These are phyloP conservation scores for Plantago major DNA, from an alignment of 257 asterid genomes.

Conservation along the genomic window DNA sequence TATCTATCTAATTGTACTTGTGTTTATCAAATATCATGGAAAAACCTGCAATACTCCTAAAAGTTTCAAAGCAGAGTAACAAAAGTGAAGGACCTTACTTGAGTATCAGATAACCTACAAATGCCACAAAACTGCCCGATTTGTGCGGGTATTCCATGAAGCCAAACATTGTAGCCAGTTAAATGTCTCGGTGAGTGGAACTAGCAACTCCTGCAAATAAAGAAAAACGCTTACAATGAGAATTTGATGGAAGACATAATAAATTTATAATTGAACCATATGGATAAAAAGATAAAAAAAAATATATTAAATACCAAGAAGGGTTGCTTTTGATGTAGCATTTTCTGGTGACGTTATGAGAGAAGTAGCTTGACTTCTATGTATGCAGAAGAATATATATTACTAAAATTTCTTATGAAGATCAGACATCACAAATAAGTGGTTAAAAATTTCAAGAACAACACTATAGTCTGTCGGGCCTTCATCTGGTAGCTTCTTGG, in stretches of 20 bases:
- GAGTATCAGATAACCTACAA: constrained; percentile 51
- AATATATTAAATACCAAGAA: too few relatives aligned
- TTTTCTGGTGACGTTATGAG: too few relatives aligned
- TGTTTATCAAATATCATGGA: background rate
- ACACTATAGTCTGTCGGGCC: too few relatives aligned
- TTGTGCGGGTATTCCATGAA: constrained; percentile 74
- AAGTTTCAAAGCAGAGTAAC: background rate
- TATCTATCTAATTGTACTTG: background rate
- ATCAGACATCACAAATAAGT: too few relatives aligned
- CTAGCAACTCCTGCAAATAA: constrained; percentile 65
- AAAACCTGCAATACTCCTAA: background rate
- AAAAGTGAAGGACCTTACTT: constrained; percentile 37
- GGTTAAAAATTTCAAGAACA: too few relatives aligned
- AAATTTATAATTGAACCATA: constrained; percentile 2
- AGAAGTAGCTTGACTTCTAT: too few relatives aligned
- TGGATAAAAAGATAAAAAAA: background rate
- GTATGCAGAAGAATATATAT: too few relatives aligned
- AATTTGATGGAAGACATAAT: constrained; percentile 7
- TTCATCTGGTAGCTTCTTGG: too few relatives aligned
- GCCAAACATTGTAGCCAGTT: constrained; percentile 48
- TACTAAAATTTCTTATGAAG: too few relatives aligned
- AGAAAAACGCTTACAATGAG: constrained; percentile 18
- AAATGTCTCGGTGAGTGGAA: constrained; percentile 46
- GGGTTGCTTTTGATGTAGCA: too few relatives aligned
- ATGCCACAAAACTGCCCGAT: constrained; percentile 50